Evolutionary conservation across 1,284 basidiomycete species (phyloP).

Genomic region (Microbotryomycetes sp.): DNA sequence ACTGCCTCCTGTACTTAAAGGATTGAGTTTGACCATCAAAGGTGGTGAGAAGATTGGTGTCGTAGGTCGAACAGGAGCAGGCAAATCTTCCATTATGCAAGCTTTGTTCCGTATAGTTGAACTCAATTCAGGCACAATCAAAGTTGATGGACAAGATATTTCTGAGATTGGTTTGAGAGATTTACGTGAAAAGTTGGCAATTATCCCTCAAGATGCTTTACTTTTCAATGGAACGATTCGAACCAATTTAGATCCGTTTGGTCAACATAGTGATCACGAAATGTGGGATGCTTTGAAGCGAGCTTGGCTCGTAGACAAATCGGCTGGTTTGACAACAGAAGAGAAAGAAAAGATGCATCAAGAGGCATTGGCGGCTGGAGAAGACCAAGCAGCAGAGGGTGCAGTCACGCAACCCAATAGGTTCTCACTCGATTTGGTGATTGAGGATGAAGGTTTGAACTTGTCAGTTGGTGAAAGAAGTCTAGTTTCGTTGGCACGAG

Average conservation of each 20-base stretch:
- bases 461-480: slow-evolving; percentile 61
- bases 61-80: slow-evolving; percentile 46
- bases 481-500: slow-evolving; percentile 71
- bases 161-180: slow-evolving; percentile 48
- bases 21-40: slow-evolving; percentile 52
- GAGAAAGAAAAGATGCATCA: slow-evolving; percentile 16
- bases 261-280: slow-evolving; percentile 46
- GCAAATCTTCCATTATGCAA: slow-evolving; percentile 64
- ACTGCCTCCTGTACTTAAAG: slow-evolving; percentile 50
- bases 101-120: slow-evolving; percentile 51
- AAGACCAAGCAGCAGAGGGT: slow-evolving; percentile 35
- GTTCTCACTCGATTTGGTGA: slow-evolving; percentile 69
- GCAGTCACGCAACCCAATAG: slow-evolving; percentile 38
- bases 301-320: slow-evolving; percentile 35
- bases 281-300: slow-evolving; percentile 40
- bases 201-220: slow-evolving; percentile 80
- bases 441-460: slow-evolving; percentile 82
- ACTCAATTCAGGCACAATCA: slow-evolving; percentile 34
- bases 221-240: slow-evolving; percentile 58
- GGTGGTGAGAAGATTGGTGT: slow-evolving; percentile 52
- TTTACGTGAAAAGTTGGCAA: slow-evolving; percentile 46
- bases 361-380: slow-evolving; percentile 5
- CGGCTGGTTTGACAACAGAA: background rate
- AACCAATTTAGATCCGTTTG: slow-evolving; percentile 67
- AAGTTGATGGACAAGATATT: slow-evolving; percentile 47